These are phyloP conservation scores for Galeopsis tetrahit DNA, from an alignment of 257 asterid species.

Conservation along the genomic window DNA sequence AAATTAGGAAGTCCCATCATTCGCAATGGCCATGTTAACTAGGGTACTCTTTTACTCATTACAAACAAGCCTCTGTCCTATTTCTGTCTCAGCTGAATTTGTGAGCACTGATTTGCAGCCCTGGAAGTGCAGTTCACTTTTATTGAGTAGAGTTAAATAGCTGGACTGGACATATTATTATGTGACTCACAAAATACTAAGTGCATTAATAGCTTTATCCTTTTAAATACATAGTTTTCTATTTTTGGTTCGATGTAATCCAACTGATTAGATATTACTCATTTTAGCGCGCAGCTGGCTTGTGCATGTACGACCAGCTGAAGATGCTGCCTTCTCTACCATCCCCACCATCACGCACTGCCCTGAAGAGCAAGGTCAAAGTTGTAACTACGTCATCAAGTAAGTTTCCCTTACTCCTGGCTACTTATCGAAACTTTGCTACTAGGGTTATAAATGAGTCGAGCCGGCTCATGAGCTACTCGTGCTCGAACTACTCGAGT, in stretches of 20 bases:
- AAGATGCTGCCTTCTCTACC: slow-evolving; percentile 71
- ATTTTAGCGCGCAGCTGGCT: slow-evolving; percentile 86
- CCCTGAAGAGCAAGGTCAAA: slow-evolving; percentile 62
- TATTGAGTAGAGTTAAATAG: slow-evolving; percentile 8
- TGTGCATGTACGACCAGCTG: slow-evolving; percentile 72
- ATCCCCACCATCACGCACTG: slow-evolving; percentile 49
- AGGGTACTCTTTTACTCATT: neutral
- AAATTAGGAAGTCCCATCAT: slow-evolving; percentile 19
- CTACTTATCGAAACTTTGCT: slow-evolving; percentile 6
- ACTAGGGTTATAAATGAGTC: too few relatives aligned
- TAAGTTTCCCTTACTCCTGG: slow-evolving; percentile 43
- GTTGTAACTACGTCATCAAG: slow-evolving; percentile 55
- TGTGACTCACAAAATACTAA: slow-evolving; percentile 14
- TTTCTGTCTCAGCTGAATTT: neutral
- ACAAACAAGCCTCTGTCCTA: neutral
- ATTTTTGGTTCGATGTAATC: slow-evolving; percentile 18
- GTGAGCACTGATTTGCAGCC: slow-evolving; percentile 6
- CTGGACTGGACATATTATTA: neutral
- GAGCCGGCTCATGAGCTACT: too few relatives aligned
- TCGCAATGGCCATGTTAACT: neutral
- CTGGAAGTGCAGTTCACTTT: neutral
- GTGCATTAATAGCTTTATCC: slow-evolving; percentile 10
- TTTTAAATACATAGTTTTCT: neutral
- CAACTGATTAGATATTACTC: slow-evolving; percentile 33
- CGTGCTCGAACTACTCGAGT: too few relatives aligned